These are phyloP conservation scores for Porpolomopsis calyptriformis DNA, from an alignment of 768 basidiomycete species.

Conservation along the genomic window DNA sequence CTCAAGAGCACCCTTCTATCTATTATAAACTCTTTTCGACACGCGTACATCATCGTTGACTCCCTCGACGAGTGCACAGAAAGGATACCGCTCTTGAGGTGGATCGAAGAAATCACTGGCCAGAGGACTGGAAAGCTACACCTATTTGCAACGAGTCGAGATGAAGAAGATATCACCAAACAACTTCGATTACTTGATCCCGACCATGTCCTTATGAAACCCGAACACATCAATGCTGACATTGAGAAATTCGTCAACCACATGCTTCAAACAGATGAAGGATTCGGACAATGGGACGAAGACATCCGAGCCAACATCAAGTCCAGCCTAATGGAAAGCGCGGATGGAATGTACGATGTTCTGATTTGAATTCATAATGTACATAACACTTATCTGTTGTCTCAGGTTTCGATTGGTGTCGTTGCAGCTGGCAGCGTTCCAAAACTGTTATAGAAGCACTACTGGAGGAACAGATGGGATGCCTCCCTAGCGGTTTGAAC, in stretches of 20 bases:
- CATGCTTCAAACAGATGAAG: neutral
- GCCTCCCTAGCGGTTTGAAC: neutral
- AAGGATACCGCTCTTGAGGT: constrained; percentile 4
- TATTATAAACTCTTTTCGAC: constrained; percentile 4
- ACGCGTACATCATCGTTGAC: constrained; percentile 14
- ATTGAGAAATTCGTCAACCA: constrained; percentile 2
- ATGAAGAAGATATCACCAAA: constrained; percentile 7
- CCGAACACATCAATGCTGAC: constrained; percentile 3
- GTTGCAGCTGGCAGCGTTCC: neutral
- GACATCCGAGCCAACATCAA: neutral
- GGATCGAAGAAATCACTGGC: constrained; percentile 5
- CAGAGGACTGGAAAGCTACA: constrained; percentile 8
- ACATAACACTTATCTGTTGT: too few species aligned
- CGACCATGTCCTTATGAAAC: neutral
- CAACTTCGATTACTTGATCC: neutral
- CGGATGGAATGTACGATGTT: constrained; percentile 3
- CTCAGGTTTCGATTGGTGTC: constrained; percentile 1
- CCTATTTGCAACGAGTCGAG: constrained; percentile 10
- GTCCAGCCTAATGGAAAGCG: constrained; percentile 1
- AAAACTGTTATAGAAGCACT: neutral
- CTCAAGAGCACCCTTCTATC: constrained; percentile 9
- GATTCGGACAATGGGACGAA: neutral
- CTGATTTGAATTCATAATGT: neutral
- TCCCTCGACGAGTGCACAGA: constrained; percentile 15
- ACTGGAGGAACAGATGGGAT: neutral